Evolutionary conservation across 2,329 filamentous ascomycete genomes (phyloP).

Genomic region (Aspergillus persii): DNA sequence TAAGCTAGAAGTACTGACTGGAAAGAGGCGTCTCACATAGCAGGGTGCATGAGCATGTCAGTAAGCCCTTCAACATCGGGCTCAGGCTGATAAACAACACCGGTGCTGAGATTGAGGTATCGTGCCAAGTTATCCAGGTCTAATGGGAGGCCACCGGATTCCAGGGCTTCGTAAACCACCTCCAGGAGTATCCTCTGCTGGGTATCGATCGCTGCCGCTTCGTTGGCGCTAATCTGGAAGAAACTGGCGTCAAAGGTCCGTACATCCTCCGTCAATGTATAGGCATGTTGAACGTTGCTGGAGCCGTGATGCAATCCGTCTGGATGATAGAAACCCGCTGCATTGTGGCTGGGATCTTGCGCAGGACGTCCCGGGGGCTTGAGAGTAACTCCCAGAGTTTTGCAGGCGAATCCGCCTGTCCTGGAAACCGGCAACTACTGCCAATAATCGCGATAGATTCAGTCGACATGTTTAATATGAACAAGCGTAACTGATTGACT

Average conservation of each 20-base stretch:
- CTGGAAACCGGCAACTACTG: background rate
- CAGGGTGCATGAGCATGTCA: conserved; percentile 12
- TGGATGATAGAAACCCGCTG: background rate
- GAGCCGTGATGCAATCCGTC: background rate
- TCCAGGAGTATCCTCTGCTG: background rate
- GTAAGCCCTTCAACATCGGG: background rate
- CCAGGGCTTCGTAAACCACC: background rate
- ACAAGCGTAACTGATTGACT: too few relatives aligned
- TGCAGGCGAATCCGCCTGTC: background rate
- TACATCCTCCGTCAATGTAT: background rate
- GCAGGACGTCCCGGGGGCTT: background rate
- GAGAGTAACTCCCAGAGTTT: background rate
- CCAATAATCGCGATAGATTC: background rate
- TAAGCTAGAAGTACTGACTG: conserved; percentile 27
- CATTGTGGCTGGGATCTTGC: background rate
- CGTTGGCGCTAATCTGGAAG: background rate
- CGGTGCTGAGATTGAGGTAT: conserved; percentile 2
- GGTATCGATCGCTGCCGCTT: conserved; percentile 1
- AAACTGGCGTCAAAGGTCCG: background rate
- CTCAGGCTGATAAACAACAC: background rate
- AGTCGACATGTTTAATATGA: background rate
- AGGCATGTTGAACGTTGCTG: background rate
- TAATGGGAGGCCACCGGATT: background rate
- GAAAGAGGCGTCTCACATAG: conserved; percentile 23
- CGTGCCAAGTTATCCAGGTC: background rate